Base-by-base conservation (phyloP, 2,329 filamentous ascomycete species). In the Sphaerulina musiva region DNA sequence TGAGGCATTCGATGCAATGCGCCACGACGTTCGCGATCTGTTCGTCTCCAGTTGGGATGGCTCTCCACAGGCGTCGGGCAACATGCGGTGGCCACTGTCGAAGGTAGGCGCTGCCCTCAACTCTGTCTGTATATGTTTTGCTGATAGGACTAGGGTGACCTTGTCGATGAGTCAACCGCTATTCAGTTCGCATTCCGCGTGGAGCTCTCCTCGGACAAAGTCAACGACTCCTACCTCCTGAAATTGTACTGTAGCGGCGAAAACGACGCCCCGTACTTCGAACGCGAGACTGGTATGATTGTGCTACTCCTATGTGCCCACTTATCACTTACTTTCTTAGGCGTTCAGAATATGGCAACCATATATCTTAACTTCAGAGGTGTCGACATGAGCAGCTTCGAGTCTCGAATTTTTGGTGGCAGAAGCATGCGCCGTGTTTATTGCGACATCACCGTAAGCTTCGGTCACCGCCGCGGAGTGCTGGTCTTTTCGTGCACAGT, bases 101-200 rank as follows among this genome's bases (percentile, higher is more conserved):
- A 57, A 57, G 48, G 48, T 51, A 36, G n/a, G 10, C 1, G 9
- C 5, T 9, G 4, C n/a, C 3, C 40, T 20, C 14, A 4, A 26
- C 39, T 6, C 12, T 26, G 11, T 7, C 12, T 11, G 14, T 11
- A 26, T 44, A 5, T 23, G 23, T 11, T 12, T n/a, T 14, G 31
- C 14, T 51, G 29, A 42, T 14, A 23, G 6, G 1, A 20, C n/a
- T 14, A 51, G 51, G 58, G 58, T n/a, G 53, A 53, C 11, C 11
- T 57, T 9, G 54, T 60, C 20, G 54, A 60, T 26, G 48, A 56
- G 36, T 31, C 12, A 3, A 57, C 57, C 1, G 47, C 51, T 2
- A 42, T 59, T 20, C 31, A 45, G 9, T n/a, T n/a, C n/a, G n/a
- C n/a, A n/a, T n/a, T n/a, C n/a, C n/a, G n/a, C n/a, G n/a, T n/a